Conservation (phyloP, 2,329 filamentous ascomycete species). For the Diaporthe helianthi region DNA sequence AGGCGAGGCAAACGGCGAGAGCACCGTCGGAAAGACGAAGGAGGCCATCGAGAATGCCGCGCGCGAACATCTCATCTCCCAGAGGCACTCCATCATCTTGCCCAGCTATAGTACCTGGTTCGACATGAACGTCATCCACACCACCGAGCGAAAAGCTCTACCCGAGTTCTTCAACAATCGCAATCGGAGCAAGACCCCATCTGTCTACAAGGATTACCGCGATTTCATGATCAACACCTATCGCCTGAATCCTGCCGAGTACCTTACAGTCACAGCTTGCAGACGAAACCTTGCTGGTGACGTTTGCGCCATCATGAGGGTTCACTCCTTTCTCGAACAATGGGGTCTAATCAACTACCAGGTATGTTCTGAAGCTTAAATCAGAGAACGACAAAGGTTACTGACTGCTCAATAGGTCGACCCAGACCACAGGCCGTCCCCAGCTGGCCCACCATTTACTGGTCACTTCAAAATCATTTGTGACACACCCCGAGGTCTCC, state of each 20-base stretch:
- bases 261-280: constrained; percentile 95
- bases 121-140: constrained; percentile 92
- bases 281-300: constrained; percentile 94
- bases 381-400: background rate
- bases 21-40: constrained; percentile 68
- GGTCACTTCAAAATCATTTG: constrained; percentile 96
- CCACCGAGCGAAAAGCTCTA: constrained; percentile 90
- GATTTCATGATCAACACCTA: constrained; percentile 99
- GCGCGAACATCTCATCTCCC: constrained; percentile 88
- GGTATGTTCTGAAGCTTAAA: constrained; percentile 56
- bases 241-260: constrained; percentile 92
- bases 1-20: constrained; percentile 57
- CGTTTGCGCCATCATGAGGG: constrained; percentile 98
- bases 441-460: constrained; percentile 94
- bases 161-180: constrained; percentile 99
- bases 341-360: constrained; percentile 99
- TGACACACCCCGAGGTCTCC: constrained; percentile 92
- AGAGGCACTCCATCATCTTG: constrained; percentile 94
- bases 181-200: constrained; percentile 96
- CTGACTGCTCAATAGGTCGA: constrained; percentile 72
- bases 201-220: constrained; percentile 98
- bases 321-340: constrained; percentile 96
- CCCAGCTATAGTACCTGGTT: constrained; percentile 99
- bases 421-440: constrained; percentile 91
- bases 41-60: constrained; percentile 84